phyloP scores from a whole-genome alignment of 2,329 filamentous ascomycete species.

The Seiridium unicorne region DNA sequence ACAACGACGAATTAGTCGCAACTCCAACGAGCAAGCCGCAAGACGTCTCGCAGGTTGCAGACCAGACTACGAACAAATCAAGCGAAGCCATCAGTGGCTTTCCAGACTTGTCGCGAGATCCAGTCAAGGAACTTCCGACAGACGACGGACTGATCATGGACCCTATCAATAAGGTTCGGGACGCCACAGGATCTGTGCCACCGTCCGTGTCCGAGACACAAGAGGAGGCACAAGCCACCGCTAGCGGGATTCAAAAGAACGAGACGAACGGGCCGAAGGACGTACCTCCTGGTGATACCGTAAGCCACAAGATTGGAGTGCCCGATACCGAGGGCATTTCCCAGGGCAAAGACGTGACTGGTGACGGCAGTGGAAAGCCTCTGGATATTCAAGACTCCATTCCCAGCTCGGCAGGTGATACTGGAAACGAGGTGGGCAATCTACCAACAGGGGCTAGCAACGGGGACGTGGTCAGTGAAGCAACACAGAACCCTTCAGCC shows the following conservation, averaged over 20 bases:
- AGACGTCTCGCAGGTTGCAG: background rate
- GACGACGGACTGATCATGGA: constrained; percentile 15
- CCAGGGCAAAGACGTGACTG: background rate
- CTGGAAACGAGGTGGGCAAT: background rate
- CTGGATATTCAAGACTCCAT: background rate
- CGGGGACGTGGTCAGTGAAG: background rate
- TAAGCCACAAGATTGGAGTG: background rate
- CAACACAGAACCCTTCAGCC: background rate
- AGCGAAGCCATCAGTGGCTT: background rate
- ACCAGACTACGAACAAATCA: background rate
- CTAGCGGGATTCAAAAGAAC: background rate
- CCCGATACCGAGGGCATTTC: background rate
- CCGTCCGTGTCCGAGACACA: background rate
- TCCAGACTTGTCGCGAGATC: background rate
- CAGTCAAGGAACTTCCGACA: constrained; percentile 16
- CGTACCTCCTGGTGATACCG: background rate
- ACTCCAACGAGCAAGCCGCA: background rate
- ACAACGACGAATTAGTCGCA: background rate
- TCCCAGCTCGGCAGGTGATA: background rate
- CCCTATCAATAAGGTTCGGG: constrained; percentile 17
- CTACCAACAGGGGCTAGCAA: background rate
- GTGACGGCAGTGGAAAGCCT: background rate
- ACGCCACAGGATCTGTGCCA: constrained; percentile 8
- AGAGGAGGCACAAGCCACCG: background rate
- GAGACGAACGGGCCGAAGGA: background rate